Evolutionary conservation across 176 grass and related monocot genomes (phyloP).

Genomic region (Rhynchospora breviuscula): DNA sequence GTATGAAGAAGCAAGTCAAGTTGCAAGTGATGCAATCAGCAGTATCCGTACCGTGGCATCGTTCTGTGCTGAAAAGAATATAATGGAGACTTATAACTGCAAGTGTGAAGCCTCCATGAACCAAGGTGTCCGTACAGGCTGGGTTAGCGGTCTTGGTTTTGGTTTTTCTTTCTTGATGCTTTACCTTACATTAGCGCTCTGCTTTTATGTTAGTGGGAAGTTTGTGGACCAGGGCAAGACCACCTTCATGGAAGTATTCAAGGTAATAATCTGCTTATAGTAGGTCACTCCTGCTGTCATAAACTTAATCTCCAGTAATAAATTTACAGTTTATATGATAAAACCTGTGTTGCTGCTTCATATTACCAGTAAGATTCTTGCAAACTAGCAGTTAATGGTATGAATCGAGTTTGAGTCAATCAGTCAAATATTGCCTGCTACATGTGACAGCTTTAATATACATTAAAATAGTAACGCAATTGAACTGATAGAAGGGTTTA

Average conservation of each 20-base stretch:
- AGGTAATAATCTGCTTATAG: slow-evolving; percentile 23
- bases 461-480: no score
- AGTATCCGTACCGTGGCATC: slow-evolving; percentile 48
- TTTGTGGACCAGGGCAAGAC: slow-evolving; percentile 36
- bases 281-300: not conserved
- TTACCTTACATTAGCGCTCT: slow-evolving; percentile 40
- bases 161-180: slow-evolving; percentile 41
- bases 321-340: not conserved
- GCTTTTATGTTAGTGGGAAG: slow-evolving; percentile 42
- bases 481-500: no score
- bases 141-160: slow-evolving; percentile 42
- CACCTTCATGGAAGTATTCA: slow-evolving; percentile 47
- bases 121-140: slow-evolving; percentile 42
- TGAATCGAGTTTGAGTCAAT: not conserved
- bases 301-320: not conserved
- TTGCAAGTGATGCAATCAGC: slow-evolving; percentile 46
- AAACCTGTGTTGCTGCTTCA: not conserved
- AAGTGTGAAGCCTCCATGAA: slow-evolving; percentile 39
- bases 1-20: slow-evolving; percentile 60
- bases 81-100: slow-evolving; percentile 42
- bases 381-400: not conserved
- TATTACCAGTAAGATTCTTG: not conserved
- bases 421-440: no score
- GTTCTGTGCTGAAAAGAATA: slow-evolving; percentile 38
- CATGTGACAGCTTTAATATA: no score